phyloP scores from a whole-genome alignment of 352 stramenopile species.

The Globisporangium carolinianum region DNA sequence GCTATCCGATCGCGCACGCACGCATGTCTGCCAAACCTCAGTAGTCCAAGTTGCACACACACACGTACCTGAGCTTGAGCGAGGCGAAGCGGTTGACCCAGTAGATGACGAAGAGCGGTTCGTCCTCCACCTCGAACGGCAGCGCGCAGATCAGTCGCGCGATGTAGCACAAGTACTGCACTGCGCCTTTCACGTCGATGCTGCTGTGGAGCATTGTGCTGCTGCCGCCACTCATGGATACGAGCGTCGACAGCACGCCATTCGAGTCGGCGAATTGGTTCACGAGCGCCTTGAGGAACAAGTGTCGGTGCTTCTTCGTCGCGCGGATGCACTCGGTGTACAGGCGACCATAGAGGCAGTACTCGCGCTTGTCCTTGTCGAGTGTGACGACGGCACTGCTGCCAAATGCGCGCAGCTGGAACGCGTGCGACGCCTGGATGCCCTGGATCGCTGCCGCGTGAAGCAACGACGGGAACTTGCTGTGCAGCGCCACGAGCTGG shows the following conservation, averaged over 20 bases:
- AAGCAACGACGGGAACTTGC: slow-evolving; percentile 51
- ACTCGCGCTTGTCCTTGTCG: slow-evolving; percentile 66
- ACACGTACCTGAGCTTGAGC: slow-evolving; percentile 68
- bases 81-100: slow-evolving; percentile 77
- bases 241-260: slow-evolving; percentile 17
- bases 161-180: slow-evolving; percentile 78
- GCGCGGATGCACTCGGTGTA: slow-evolving; percentile 59
- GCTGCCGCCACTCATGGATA: not conserved
- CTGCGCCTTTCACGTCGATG: slow-evolving; percentile 8
- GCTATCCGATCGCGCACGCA: too few species aligned
- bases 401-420: slow-evolving; percentile 57
- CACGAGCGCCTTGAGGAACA: slow-evolving; percentile 63
- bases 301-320: slow-evolving; percentile 29
- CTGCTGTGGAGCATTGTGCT: not conserved
- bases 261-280: slow-evolving; percentile 65
- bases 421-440: slow-evolving; percentile 54
- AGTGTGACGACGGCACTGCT: slow-evolving; percentile 35
- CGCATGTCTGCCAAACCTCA: too few species aligned
- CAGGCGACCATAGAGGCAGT: slow-evolving; percentile 63
- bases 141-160: slow-evolving; percentile 58
- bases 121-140: slow-evolving; percentile 76
- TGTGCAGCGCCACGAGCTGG: slow-evolving; percentile 52
- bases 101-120: slow-evolving; percentile 85
- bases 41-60: not conserved
- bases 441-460: slow-evolving; percentile 50